Percentiles rank a stretch among this genome's conserved stretches.
Conservation (phyloP, 805 yeast genomes). For the Wickerhamomyces tratensis region DNA sequence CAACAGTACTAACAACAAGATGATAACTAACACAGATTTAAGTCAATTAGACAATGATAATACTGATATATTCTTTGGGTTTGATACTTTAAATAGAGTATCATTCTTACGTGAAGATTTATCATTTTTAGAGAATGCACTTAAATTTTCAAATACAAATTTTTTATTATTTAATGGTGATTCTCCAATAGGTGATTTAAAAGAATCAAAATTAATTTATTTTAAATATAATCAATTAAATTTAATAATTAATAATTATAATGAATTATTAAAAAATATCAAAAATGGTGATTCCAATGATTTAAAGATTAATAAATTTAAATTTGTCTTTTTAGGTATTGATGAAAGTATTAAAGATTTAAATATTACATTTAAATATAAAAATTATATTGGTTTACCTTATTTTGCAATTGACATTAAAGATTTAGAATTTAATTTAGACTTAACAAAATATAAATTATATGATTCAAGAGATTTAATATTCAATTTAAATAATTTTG, state of each 20-base stretch:
- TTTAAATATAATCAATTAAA: too few relatives aligned
- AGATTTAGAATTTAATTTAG: background rate
- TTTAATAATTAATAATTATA: too few relatives aligned
- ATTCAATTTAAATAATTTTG: constrained; percentile 22
- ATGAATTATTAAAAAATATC: too few relatives aligned
- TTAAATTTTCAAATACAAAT: constrained; percentile 30
- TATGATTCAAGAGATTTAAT: constrained; percentile 1
- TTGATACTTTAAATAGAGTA: constrained; percentile 45
- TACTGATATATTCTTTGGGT: constrained; percentile 29
- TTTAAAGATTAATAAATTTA: constrained; percentile 23
- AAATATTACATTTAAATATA: constrained; percentile 22
- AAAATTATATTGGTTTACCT: constrained; percentile 49
- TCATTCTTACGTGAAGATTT: constrained; percentile 45
- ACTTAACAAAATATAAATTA: background rate
- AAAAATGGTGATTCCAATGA: background rate
- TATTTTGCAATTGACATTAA: constrained; percentile 51
- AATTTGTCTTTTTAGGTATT: constrained; percentile 39
- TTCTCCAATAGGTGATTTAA: constrained; percentile 6
- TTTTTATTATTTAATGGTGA: constrained; percentile 28
- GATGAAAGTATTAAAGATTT: constrained; percentile 22
- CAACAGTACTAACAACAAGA: too few relatives aligned
- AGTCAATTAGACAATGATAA: too few relatives aligned
- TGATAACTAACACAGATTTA: too few relatives aligned
- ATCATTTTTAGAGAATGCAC: constrained; percentile 33
- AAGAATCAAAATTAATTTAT: too few relatives aligned